A percentile compares a stretch with the other conserved stretches of the same genome.
Conservation (phyloP, 495 filamentous ascomycete genomes). For the Tuber borchii region DNA sequence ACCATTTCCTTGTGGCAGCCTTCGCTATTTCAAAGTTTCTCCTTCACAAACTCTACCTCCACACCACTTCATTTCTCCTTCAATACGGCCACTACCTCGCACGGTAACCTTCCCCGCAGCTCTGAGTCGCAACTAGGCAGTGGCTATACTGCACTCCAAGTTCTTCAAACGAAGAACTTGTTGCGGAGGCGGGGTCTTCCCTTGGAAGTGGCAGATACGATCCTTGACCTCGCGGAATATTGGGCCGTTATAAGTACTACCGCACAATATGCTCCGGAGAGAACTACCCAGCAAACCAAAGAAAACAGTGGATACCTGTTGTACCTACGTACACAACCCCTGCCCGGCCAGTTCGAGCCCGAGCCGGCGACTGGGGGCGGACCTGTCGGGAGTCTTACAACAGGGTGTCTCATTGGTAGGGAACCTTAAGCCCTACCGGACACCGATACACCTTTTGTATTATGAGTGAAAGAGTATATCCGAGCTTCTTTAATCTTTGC, state of each 20-base stretch:
- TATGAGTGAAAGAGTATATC: not conserved
- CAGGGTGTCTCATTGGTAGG: slow-evolving; percentile 1
- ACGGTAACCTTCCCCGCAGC: not conserved
- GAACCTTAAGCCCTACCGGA: not conserved
- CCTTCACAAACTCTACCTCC: not conserved
- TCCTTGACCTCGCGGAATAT: slow-evolving; percentile 65
- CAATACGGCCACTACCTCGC: not conserved
- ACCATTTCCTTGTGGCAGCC: no score
- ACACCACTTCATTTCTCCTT: not conserved
- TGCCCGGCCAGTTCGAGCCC: slow-evolving; percentile 12
- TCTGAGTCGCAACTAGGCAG: not conserved
- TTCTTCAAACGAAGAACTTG: slow-evolving; percentile 48
- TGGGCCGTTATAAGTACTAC: slow-evolving; percentile 48
- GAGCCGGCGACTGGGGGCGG: not conserved
- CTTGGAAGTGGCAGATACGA: slow-evolving; percentile 58
- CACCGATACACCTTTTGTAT: not conserved
- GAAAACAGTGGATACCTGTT: not conserved
- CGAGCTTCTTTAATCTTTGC: not conserved
- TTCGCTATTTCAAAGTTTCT: no score
- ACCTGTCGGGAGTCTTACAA: slow-evolving; percentile 8
- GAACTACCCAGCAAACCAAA: slow-evolving; percentile 35
- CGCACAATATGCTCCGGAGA: not conserved
- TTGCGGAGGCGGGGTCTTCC: slow-evolving; percentile 50
- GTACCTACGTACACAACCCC: slow-evolving; percentile 16
- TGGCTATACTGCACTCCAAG: slow-evolving; percentile 38